These are phyloP conservation scores for Brassica nigra DNA, from an alignment of 345 rosid species.

Conservation along the genomic window DNA sequence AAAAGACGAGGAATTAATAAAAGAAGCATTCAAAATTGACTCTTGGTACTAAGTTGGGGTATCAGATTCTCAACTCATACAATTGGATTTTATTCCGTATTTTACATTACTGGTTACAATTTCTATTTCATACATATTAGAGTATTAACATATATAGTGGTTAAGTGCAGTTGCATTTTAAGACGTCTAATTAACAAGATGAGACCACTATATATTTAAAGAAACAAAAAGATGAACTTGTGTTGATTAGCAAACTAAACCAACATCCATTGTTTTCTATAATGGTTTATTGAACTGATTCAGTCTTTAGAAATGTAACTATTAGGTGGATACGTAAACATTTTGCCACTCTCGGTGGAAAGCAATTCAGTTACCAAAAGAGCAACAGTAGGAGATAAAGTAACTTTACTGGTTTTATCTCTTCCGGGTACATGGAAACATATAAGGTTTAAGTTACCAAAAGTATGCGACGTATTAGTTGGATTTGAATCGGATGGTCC, in stretches of 20 bases:
- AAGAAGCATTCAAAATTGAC: constrained; percentile 1
- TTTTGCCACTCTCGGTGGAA: background rate
- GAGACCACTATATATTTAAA: background rate
- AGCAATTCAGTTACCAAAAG: background rate
- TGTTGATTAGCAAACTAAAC: background rate
- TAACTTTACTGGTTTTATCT: background rate
- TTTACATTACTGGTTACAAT: background rate
- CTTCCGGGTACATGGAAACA: background rate
- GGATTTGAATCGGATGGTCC: constrained; percentile 22
- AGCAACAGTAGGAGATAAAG: background rate
- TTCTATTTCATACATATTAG: background rate
- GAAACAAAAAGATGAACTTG: background rate
- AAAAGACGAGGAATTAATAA: background rate
- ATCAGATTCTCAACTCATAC: constrained; percentile 24
- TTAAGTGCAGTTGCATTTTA: background rate
- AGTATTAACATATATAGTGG: background rate
- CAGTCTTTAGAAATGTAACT: background rate
- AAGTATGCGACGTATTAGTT: constrained; percentile 7
- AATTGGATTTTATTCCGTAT: background rate
- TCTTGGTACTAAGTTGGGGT: background rate
- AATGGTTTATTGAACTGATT: background rate
- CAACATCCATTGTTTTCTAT: background rate
- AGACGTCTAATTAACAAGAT: background rate
- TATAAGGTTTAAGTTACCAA: background rate
- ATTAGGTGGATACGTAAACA: background rate